Evolutionary conservation across 495 filamentous ascomycete species (phyloP).

Genomic region (Hypoxylon subgilvum): DNA sequence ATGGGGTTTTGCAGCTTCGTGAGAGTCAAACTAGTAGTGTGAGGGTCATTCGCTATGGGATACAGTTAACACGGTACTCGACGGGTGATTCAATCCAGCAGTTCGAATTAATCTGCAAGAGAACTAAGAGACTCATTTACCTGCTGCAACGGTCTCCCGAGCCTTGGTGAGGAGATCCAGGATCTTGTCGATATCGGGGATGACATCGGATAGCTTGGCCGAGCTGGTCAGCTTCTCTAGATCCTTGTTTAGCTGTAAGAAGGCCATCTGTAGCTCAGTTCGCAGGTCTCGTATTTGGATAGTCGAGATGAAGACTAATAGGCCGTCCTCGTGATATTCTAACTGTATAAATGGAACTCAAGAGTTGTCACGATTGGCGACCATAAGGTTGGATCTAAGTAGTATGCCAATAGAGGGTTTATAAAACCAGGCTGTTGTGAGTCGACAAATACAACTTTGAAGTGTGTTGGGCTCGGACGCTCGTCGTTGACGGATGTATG

Average conservation of each 20-base stretch:
- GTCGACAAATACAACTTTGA: no score
- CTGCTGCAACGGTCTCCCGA: slow-evolving; percentile 68
- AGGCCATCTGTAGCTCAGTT: slow-evolving; percentile 26
- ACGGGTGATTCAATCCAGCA: background rate
- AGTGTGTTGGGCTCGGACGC: no score
- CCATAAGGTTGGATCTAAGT: no score
- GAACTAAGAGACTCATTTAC: slow-evolving; percentile 50
- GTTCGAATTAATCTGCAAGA: background rate
- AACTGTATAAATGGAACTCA: background rate
- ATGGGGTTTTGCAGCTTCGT: slow-evolving; percentile 84
- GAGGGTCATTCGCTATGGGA: slow-evolving; percentile 63
- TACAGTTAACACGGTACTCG: slow-evolving; percentile 4
- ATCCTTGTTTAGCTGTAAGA: slow-evolving; percentile 67
- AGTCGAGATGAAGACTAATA: background rate
- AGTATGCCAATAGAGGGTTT: no score
- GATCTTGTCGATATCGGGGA: slow-evolving; percentile 78
- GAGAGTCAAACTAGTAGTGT: slow-evolving; percentile 70
- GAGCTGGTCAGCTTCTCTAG: slow-evolving; percentile 71
- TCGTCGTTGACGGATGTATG: no score
- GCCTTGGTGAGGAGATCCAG: slow-evolving; percentile 77
- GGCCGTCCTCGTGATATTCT: background rate
- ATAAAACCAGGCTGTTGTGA: no score
- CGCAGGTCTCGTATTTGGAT: background rate
- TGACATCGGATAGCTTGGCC: slow-evolving; percentile 71
- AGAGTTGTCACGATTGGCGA: no score